These are phyloP conservation scores for Claviceps fusiformis DNA, from an alignment of 2,329 filamentous ascomycete genomes.

Conservation along the genomic window DNA sequence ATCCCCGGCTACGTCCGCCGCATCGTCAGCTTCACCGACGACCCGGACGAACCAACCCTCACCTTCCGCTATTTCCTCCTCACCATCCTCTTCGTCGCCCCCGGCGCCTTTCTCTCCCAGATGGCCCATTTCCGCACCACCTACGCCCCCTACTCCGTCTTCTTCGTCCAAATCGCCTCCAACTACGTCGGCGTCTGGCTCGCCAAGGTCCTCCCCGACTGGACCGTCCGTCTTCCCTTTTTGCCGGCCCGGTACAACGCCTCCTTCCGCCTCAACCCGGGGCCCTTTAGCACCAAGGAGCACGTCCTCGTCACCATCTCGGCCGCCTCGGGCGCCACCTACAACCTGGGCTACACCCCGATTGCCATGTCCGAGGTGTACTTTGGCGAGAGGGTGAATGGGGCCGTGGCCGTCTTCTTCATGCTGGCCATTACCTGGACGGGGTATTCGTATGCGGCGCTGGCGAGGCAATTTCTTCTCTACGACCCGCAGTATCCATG, in stretches of 20 bases:
- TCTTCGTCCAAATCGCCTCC: constrained; percentile 46
- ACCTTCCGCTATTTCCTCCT: constrained; percentile 48
- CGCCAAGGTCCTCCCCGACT: constrained; percentile 34
- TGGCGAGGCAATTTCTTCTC: constrained; percentile 41
- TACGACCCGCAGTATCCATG: constrained; percentile 36
- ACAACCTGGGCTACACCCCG: constrained; percentile 36
- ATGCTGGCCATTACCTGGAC: constrained; percentile 44
- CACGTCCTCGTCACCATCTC: constrained; percentile 43
- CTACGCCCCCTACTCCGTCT: constrained; percentile 43
- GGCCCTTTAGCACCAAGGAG: constrained; percentile 43
- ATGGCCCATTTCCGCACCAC: constrained; percentile 45
- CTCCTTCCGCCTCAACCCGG: constrained; percentile 39
- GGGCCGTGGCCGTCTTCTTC: constrained; percentile 42
- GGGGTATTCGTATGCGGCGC: constrained; percentile 44
- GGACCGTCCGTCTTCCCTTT: constrained; percentile 32
- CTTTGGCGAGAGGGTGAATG: constrained; percentile 37
- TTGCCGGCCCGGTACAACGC: constrained; percentile 21
- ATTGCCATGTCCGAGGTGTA: constrained; percentile 43
- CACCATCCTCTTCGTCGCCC: constrained; percentile 38
- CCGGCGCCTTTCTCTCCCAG: constrained; percentile 43
- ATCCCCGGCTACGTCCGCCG: constrained; percentile 37
- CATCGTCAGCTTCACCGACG: constrained; percentile 43
- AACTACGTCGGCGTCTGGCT: constrained; percentile 41
- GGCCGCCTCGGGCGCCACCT: constrained; percentile 37
- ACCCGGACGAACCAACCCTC: constrained; percentile 39